Evolutionary conservation across 2,329 filamentous ascomycete species (phyloP), one percentile per base, ranked within the genome.

Genomic region (Phoma sp.): DNA sequence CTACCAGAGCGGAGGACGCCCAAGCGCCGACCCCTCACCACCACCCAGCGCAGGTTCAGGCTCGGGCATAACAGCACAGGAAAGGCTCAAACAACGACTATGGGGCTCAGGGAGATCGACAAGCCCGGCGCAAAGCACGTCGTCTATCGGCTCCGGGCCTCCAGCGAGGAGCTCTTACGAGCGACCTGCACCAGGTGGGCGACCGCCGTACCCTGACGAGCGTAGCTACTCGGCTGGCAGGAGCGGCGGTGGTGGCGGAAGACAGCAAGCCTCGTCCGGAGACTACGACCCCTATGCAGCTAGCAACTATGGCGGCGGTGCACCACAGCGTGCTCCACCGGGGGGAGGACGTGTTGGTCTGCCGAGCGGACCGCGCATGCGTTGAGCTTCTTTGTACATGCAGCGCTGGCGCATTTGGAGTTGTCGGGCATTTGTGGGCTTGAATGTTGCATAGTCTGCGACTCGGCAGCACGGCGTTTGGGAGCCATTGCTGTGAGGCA

Each of bases 1-100:
- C 70, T 90, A 92, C 71, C 91, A 95, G 78, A 84, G 77, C 63
- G 65, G 61, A 35, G 64, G 61, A 9, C 78, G 81, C 65, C 57
- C 69, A 57, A 50, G 65, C 41, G 69, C 67, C 61, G 69, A 74
- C 55, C 52, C 67, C 57, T 63, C 77, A 55, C 59, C 76, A 58
- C 71, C 74, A 68, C 73, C 79, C 58, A 73, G 71, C 61, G 67
- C 65, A 38, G 75, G 70, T 44, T 75, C 68, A 37, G 79, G 70
- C 45, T 75, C 68, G 35, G 79, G 76, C 2, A 81, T 81, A 31
- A 86, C 87, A 19, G 92, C 92, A 45, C 91, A 96, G 77, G 91
- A 96, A 66, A 82, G 91, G 64, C 79, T 97, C 65, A 91, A 92
- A 71, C 91, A 92, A 67, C 81, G 91, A 58, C 78, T 96, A 40